phyloP scores from a whole-genome alignment of 139 green algal species.

The Chlorella ohadii region DNA sequence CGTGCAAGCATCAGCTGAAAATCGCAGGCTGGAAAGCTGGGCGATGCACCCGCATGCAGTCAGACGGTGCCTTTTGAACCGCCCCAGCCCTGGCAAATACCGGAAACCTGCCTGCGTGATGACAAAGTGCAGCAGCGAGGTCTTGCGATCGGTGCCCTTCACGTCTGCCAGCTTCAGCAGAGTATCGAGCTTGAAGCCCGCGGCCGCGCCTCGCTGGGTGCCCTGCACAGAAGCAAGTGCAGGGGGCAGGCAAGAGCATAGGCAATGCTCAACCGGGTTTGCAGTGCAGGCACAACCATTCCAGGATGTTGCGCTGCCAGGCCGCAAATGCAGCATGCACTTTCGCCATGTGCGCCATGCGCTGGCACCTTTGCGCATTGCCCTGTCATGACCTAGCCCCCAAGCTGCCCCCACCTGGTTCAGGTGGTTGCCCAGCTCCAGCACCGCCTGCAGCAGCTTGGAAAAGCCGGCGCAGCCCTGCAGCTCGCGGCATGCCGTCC shows the following conservation, averaged over 20 bases:
- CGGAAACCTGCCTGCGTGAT: constrained; percentile 44
- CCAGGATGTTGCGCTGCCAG: no score
- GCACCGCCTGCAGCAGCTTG: constrained; percentile 68
- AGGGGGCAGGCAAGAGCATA: background rate
- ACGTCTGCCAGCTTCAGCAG: constrained; percentile 76
- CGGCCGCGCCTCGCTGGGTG: constrained; percentile 62
- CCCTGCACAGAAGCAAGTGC: constrained; percentile 35
- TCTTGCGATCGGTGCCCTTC: constrained; percentile 71
- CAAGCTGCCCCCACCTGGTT: constrained; percentile 60
- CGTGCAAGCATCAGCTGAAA: no score
- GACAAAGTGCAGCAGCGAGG: constrained; percentile 84
- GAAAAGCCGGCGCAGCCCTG: constrained; percentile 61
- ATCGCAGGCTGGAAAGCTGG: no score
- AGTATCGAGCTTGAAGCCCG: constrained; percentile 73
- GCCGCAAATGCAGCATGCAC: background rate
- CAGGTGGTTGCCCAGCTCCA: constrained; percentile 76
- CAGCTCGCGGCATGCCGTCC: constrained; percentile 54
- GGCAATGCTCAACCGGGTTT: no score
- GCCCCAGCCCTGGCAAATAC: no score
- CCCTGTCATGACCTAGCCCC: no score
- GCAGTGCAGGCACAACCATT: no score
- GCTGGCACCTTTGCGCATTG: no score
- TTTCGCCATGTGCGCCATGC: no score
- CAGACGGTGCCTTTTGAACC: no score
- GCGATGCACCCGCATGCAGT: no score